A percentile compares a stretch with the other conserved stretches of the same genome.
phyloP scores from a whole-genome alignment of 306 rosid species.

The Cucurbita moschata region DNA sequence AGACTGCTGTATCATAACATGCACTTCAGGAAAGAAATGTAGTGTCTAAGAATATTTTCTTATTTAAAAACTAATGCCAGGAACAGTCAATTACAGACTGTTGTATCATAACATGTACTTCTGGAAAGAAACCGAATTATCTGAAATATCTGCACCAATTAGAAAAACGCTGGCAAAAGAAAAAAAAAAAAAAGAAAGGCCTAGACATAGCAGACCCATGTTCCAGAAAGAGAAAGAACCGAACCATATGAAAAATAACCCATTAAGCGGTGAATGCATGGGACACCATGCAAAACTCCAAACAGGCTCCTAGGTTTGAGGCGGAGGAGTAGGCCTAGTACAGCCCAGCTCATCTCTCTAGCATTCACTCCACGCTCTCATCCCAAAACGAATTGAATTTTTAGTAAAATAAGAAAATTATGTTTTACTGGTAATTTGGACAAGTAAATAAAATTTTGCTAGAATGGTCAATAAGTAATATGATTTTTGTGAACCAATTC shows the following conservation, averaged over 20 bases:
- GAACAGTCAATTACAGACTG: background rate
- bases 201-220: background rate
- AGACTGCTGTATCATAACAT: background rate
- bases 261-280: background rate
- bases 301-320: background rate
- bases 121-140: background rate
- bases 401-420: too few relatives aligned
- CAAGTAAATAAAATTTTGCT: too few relatives aligned
- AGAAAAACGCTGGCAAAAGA: background rate
- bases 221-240: background rate
- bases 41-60: background rate
- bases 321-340: background rate
- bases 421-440: too few relatives aligned
- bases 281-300: background rate
- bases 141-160: background rate
- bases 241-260: background rate
- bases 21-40: background rate
- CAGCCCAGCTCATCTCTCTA: background rate
- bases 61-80: background rate
- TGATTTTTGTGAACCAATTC: too few relatives aligned
- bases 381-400: background rate
- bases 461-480: too few relatives aligned
- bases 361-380: background rate
- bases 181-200: background rate
- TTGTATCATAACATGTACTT: background rate